phyloP scores from a whole-genome alignment of 78 protist species.

The Guillardia theta region DNA sequence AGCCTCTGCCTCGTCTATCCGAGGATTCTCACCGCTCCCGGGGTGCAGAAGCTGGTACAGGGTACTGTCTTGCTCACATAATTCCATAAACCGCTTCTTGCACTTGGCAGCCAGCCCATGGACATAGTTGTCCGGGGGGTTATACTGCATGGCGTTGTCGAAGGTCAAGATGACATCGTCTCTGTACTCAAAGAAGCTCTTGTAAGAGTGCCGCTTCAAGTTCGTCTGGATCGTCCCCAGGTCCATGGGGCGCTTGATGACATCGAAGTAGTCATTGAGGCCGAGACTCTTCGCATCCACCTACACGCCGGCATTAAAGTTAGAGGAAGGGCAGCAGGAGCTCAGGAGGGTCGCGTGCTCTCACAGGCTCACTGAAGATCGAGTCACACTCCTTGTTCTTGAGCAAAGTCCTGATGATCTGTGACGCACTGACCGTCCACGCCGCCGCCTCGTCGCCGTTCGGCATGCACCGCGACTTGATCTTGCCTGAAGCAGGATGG shows the following conservation, averaged over 20 bases:
- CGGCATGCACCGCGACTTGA: too few species aligned
- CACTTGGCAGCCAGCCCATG: not conserved
- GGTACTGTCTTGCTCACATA: not conserved
- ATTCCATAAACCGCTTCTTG: not conserved
- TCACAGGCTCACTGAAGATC: not conserved
- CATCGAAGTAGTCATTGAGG: not conserved
- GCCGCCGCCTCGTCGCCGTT: too few species aligned
- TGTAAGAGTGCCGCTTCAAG: not conserved
- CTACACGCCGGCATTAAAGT: not conserved
- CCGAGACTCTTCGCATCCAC: not conserved
- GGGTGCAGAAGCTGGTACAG: too few species aligned
- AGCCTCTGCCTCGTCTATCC: not conserved
- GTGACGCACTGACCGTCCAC: not conserved
- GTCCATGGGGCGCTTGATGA: slow-evolving; percentile 7
- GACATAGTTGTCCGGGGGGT: not conserved
- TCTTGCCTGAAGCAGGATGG: too few species aligned
- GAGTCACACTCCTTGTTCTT: not conserved
- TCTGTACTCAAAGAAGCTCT: not conserved
- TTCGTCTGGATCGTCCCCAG: not conserved
- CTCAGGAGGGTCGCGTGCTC: not conserved
- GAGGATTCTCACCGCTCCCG: not conserved
- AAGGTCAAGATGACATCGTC: not conserved
- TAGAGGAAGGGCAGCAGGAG: not conserved
- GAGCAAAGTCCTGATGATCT: not conserved
- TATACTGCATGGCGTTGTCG: not conserved